A percentile compares a stretch with the other conserved stretches of the same genome.
phyloP scores from a whole-genome alignment of 2,329 filamentous ascomycete genomes.

The Orbilia blumenaviensis region DNA sequence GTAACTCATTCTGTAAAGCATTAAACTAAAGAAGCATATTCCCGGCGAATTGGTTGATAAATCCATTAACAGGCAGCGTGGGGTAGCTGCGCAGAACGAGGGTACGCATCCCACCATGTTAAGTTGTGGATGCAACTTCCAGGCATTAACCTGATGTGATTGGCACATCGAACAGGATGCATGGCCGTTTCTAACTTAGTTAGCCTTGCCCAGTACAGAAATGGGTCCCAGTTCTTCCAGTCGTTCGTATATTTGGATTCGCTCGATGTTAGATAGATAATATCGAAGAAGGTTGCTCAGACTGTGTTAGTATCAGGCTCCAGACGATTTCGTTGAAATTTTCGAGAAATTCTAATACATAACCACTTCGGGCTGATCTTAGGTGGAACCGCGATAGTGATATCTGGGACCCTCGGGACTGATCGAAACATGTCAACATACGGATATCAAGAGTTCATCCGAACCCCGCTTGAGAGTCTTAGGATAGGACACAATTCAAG shows the following conservation, averaged over 20 bases:
- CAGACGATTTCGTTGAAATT: conserved; percentile 1
- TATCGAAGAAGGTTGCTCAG: not conserved
- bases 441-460: not conserved
- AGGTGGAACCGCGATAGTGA: not conserved
- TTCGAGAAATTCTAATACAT: conserved; percentile 4
- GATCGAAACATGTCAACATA: not conserved
- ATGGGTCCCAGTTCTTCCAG: not conserved
- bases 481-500: not conserved
- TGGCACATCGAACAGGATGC: conserved; percentile 11
- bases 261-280: not conserved
- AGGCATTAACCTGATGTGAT: conserved; percentile 8
- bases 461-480: not conserved
- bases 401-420: not conserved
- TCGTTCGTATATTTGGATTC: not conserved
- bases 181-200: conserved; percentile 5
- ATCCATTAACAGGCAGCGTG: not conserved
- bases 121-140: not conserved
- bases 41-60: conserved; percentile 4
- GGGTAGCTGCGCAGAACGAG: not conserved
- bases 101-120: not conserved
- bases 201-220: not conserved
- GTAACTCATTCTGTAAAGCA: not conserved
- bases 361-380: conserved; percentile 2
- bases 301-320: not conserved
- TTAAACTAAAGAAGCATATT: not conserved